Conservation (phyloP, 2,329 filamentous ascomycete genomes). For the Dryadomyces quercus-mongolicae region DNA sequence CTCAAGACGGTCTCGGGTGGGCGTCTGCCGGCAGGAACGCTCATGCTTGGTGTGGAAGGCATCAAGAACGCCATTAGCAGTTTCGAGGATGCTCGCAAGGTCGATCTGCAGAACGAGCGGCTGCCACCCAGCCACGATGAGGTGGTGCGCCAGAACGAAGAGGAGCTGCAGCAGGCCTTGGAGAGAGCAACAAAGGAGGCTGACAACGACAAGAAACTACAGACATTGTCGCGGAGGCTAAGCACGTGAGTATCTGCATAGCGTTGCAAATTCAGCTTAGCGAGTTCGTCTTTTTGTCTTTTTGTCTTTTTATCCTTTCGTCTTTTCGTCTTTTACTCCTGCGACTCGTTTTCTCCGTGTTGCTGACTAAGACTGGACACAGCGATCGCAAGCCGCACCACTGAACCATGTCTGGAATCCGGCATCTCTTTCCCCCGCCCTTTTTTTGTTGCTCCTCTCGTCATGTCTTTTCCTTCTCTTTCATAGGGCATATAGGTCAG, state of each 20-base stretch:
- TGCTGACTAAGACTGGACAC: background rate
- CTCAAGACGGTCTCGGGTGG: conserved; percentile 94
- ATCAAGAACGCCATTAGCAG: conserved; percentile 97
- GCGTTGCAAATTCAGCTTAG: background rate
- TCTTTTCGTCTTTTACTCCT: background rate
- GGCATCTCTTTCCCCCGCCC: background rate
- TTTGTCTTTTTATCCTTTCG: background rate
- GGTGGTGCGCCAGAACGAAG: conserved; percentile 70
- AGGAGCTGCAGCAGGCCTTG: conserved; percentile 69
- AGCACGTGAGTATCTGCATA: conserved; percentile 66
- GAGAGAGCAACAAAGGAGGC: conserved; percentile 80
- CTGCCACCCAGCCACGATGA: conserved; percentile 89
- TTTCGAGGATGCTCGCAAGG: conserved; percentile 94
- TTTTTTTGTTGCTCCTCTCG: background rate
- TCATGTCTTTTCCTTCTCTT: background rate
- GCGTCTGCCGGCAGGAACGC: conserved; percentile 81
- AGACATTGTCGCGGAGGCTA: conserved; percentile 77
- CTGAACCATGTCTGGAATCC: background rate
- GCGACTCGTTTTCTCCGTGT: background rate
- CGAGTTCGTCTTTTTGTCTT: background rate
- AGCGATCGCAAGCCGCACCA: background rate
- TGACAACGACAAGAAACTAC: conserved; percentile 80
- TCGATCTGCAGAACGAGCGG: conserved; percentile 92
- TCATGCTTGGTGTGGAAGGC: conserved; percentile 95
- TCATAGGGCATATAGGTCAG: background rate